These are phyloP conservation scores for Microdochium bolleyi DNA, from an alignment of 2,329 filamentous ascomycete species.

Conservation along the genomic window DNA sequence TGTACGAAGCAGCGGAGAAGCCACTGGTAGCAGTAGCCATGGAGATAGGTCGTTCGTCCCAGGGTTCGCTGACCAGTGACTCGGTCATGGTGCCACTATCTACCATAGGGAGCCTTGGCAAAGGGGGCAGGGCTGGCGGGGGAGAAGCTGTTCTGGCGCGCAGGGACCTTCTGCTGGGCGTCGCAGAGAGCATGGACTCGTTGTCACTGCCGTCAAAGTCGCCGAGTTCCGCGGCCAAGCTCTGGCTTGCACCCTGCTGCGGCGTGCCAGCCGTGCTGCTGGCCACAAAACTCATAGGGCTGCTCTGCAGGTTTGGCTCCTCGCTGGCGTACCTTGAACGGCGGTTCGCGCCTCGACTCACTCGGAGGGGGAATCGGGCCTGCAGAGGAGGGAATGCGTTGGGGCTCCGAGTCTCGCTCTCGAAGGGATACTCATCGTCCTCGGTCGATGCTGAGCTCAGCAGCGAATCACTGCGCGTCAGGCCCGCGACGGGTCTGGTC, in stretches of 20 bases:
- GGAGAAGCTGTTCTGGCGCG: constrained; percentile 33
- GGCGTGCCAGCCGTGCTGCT: constrained; percentile 41
- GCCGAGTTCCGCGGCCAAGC: constrained; percentile 83
- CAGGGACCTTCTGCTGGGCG: constrained; percentile 43
- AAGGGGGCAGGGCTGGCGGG: constrained; percentile 36
- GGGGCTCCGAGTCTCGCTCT: constrained; percentile 52
- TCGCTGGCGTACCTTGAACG: constrained; percentile 55
- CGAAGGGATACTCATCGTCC: constrained; percentile 56
- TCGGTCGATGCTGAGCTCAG: constrained; percentile 85
- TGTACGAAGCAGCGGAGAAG: constrained; percentile 40
- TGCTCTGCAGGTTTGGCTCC: constrained; percentile 48
- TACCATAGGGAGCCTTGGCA: constrained; percentile 48
- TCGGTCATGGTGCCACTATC: constrained; percentile 56
- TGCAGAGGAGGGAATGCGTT: constrained; percentile 51
- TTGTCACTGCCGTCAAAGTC: constrained; percentile 72
- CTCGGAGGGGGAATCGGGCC: constrained; percentile 62
- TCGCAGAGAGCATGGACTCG: constrained; percentile 49
- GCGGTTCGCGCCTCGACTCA: constrained; percentile 55
- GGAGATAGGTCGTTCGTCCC: constrained; percentile 26
- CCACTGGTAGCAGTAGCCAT: constrained; percentile 36
- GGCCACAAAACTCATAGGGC: constrained; percentile 47
- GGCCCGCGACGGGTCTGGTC: constrained; percentile 9
- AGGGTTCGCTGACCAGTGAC: constrained; percentile 24
- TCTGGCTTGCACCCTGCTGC: constrained; percentile 53
- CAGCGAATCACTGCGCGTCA: constrained; percentile 50